Conservation (phyloP, 305 asterid species). For the Solanum hybrid region DNA sequence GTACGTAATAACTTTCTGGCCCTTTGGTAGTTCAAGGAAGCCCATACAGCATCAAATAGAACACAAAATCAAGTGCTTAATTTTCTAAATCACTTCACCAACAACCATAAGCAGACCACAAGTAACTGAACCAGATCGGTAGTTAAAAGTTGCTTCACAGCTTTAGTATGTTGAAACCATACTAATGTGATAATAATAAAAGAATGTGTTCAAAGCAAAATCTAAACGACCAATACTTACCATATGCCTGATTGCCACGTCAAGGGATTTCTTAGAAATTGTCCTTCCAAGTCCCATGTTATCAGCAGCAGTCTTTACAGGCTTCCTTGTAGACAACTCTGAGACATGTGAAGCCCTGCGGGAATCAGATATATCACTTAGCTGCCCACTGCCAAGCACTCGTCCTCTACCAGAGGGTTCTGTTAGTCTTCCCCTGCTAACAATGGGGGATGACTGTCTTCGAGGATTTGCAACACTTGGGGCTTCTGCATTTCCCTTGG, state of each 20-base stretch:
- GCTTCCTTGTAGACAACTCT: conserved; percentile 55
- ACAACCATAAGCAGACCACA: neutral
- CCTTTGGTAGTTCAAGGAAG: neutral
- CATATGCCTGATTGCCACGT: conserved; percentile 90
- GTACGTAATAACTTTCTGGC: neutral
- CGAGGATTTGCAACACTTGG: conserved; percentile 29
- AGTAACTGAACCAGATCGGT: neutral
- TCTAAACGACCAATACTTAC: conserved; percentile 27
- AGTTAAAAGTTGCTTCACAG: neutral
- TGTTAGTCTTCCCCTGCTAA: conserved; percentile 62
- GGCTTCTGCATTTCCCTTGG: conserved; percentile 48
- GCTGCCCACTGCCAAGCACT: conserved; percentile 43
- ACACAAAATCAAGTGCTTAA: neutral
- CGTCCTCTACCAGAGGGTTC: conserved; percentile 67
- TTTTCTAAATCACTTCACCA: neutral
- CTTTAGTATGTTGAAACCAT: neutral
- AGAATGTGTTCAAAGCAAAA: neutral
- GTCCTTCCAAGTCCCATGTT: conserved; percentile 79
- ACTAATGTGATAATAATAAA: neutral
- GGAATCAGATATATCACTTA: conserved; percentile 39
- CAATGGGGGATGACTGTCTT: conserved; percentile 75
- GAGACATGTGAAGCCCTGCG: conserved; percentile 30
- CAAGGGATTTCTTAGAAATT: conserved; percentile 86
- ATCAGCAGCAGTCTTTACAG: conserved; percentile 66
- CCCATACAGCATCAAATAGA: neutral